Evolutionary conservation across 305 asterid species (phyloP).

Genomic region (Lippia alba): DNA sequence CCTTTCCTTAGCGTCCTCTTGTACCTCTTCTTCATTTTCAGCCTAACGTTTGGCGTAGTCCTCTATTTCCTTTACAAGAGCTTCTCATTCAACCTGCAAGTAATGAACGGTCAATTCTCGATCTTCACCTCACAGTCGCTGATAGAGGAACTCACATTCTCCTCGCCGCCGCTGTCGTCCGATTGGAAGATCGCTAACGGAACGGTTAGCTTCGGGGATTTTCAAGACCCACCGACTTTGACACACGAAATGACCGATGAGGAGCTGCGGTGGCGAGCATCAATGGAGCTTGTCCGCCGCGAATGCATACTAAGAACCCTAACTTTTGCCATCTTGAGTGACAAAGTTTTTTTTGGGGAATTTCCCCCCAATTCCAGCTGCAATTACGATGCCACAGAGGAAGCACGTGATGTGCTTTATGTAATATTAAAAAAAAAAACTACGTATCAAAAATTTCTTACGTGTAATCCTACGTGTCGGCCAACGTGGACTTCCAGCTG

Average conservation of each 20-base stretch:
- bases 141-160: not conserved
- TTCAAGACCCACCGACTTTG: conserved; percentile 29
- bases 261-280: conserved; percentile 75
- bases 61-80: conserved; percentile 61
- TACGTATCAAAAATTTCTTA: no score
- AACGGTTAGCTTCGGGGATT: conserved; percentile 23
- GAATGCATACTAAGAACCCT: no score
- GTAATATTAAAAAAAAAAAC: no score
- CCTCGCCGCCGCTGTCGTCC: not conserved
- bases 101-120: conserved; percentile 56
- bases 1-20: conserved; percentile 52
- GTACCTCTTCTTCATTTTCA: conserved; percentile 53
- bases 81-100: conserved; percentile 59
- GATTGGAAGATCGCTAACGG: not conserved
- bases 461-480: no score
- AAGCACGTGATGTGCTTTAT: no score
- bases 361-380: no score
- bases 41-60: conserved; percentile 62
- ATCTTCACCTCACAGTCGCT: conserved; percentile 44
- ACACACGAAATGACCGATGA: conserved; percentile 65
- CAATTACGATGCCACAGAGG: no score
- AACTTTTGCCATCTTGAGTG: no score
- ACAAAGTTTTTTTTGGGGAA: no score
- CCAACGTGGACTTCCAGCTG: no score
- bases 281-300: conserved; percentile 52